These are phyloP conservation scores for Emericellopsis atlantica DNA, from an alignment of 2,329 filamentous ascomycete species.

Conservation along the genomic window DNA sequence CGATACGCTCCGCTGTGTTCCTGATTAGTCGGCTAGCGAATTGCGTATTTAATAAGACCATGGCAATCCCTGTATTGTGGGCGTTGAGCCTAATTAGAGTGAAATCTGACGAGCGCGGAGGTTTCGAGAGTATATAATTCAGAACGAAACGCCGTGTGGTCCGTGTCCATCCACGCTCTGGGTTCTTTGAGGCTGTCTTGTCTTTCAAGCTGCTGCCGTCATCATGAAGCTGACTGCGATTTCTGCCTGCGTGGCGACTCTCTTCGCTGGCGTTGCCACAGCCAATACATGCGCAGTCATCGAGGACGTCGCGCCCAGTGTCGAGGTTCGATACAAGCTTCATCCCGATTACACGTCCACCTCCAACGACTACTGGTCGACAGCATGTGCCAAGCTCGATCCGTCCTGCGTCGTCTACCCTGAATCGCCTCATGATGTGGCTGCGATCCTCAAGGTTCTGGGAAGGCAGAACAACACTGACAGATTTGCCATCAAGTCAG, in stretches of 20 bases:
- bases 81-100: no score
- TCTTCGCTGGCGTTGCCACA: background rate
- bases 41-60: no score
- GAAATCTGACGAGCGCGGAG: no score
- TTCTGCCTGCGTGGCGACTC: background rate
- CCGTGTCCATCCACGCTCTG: background rate
- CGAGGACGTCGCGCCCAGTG: constrained; percentile 1
- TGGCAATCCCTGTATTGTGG: no score
- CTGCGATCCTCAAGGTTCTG: constrained; percentile 34
- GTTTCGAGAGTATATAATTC: background rate
- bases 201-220: background rate
- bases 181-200: background rate
- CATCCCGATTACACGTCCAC: background rate
- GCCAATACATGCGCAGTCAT: constrained; percentile 1
- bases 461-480: constrained; percentile 15
- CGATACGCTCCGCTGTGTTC: no score
- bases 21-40: no score
- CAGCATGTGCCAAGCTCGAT: background rate
- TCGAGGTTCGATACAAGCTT: background rate
- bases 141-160: background rate
- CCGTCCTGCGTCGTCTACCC: constrained; percentile 31
- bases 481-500: constrained; percentile 41
- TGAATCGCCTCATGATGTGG: constrained; percentile 34
- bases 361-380: constrained; percentile 3
- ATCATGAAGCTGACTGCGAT: background rate